Evolutionary conservation across 2,329 filamentous ascomycete genomes (phyloP), one percentile per base, ranked within the genome.

Genomic region (Fusarium globosum): DNA sequence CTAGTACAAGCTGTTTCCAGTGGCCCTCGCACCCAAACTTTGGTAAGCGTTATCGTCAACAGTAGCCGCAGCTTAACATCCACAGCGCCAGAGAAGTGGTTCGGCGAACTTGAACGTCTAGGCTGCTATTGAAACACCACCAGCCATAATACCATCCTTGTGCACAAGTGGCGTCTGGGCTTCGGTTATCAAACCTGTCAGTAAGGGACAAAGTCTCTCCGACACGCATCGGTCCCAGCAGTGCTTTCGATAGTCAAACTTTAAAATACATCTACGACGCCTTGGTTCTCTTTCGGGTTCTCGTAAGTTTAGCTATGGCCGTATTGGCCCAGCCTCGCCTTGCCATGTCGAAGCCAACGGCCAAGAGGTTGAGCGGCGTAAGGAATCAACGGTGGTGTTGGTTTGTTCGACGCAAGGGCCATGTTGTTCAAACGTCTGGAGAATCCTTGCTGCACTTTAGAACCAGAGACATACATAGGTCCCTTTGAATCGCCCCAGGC

Each of bases 161-260:
- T 39, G 42, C 49, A 61, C 51, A 51, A 36, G 65, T 77, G 76
- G 76, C 76, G 76, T 69, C 55, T 73, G 45, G 51, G 67, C 68
- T 73, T 76, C 74, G 72, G 72, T 53, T 75, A 71, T 58, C 36
- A 69, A 67, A 74, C 66, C 61, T 74, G 65, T 67, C 65, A 67
- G 49, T 57, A 56, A 61, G 58, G 38, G 57, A 43, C 39, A 33
- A 57, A 53, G 39, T 59, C 57, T 57, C 46, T 39, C 64, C 51
- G 33, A 55, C 67, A 61, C 38, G 35, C 45, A 46, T 64, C 48
- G 21, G 15, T 56, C n/a, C 20, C 30, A n/a, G 43, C 46, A n/a
- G 49, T 48, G 43, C 43, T 65, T 51, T 36, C 36, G 38, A 45
- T 51, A 45, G 51, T 49, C 53, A 52, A 75, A 69, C 72, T 67